phyloP scores from a whole-genome alignment of 1,284 basidiomycete genomes.

The Polyporus tsugae region DNA sequence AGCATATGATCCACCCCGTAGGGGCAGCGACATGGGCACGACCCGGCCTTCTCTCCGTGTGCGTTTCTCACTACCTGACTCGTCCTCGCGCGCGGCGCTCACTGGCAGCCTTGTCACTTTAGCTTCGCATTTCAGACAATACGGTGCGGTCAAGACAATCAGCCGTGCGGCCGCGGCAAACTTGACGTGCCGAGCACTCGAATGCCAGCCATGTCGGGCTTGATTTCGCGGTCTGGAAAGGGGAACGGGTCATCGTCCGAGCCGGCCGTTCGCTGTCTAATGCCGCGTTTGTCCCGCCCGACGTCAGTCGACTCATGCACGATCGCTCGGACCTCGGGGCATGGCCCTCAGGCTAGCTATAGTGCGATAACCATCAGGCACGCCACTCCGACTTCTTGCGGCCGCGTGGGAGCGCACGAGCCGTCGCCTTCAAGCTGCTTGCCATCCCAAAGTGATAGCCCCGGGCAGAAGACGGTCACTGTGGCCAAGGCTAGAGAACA shows the following conservation, averaged over 20 bases:
- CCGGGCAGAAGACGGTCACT: neutral
- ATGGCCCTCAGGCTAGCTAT: neutral
- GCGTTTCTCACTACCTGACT: neutral
- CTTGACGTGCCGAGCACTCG: neutral
- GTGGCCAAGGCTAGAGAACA: neutral
- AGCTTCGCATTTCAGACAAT: neutral
- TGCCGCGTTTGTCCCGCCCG: neutral
- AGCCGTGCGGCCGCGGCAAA: neutral
- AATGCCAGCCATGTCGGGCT: neutral
- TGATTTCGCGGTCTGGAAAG: neutral
- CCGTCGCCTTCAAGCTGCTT: no score
- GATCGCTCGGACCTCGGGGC: neutral
- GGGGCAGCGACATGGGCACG: no score
- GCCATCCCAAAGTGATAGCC: no score
- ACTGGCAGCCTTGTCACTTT: neutral
- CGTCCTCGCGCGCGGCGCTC: neutral
- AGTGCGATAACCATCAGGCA: neutral
- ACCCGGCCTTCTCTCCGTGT: neutral
- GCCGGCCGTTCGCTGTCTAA: neutral
- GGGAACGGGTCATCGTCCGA: neutral
- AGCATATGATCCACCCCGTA: neutral
- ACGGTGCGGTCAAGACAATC: neutral
- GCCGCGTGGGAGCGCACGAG: constrained; percentile 1
- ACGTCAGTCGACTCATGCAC: neutral
- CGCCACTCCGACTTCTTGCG: neutral